A percentile compares a stretch with the other conserved stretches of the same genome.
phyloP scores from a whole-genome alignment of 495 filamentous ascomycete genomes.

The Monascus purpureus region DNA sequence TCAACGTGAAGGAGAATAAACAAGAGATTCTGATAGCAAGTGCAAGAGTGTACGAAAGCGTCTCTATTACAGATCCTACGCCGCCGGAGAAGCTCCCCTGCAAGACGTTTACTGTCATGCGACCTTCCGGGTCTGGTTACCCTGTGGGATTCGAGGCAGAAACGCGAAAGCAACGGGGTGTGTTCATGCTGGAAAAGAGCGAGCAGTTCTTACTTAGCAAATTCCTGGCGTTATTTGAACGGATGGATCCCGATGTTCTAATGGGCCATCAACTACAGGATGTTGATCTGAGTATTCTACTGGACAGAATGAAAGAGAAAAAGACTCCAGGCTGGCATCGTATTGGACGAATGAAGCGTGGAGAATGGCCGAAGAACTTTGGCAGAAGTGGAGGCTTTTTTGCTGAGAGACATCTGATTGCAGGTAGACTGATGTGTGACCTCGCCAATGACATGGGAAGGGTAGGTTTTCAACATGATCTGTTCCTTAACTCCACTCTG shows the following conservation, averaged over 20 bases:
- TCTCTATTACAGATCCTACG: conserved; percentile 77
- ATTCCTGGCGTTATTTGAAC: conserved; percentile 77
- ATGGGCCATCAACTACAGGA: conserved; percentile 95
- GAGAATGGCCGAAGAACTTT: conserved; percentile 78
- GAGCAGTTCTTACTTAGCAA: conserved; percentile 72
- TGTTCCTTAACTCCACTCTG: no score
- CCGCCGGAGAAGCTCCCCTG: conserved; percentile 76
- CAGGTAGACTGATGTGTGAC: conserved; percentile 86
- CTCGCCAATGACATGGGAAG: conserved; percentile 94
- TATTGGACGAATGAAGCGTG: conserved; percentile 70
- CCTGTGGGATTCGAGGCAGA: conserved; percentile 76
- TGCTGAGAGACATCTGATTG: conserved; percentile 75
- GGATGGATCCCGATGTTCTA: conserved; percentile 82
- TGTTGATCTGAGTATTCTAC: conserved; percentile 82
- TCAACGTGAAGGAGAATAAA: conserved; percentile 90
- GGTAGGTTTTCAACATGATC: no score
- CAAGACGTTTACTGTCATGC: conserved; percentile 81
- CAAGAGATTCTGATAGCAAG: conserved; percentile 87
- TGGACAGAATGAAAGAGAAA: conserved; percentile 76
- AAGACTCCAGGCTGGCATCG: conserved; percentile 89
- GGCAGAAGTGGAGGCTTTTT: conserved; percentile 83
- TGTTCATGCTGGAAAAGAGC: conserved; percentile 63
- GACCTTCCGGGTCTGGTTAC: conserved; percentile 60
- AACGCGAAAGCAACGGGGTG: conserved; percentile 53
- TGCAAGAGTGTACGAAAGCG: conserved; percentile 81